A percentile compares a stretch with the other conserved stretches of the same genome.
phyloP scores from a whole-genome alignment of 2,329 filamentous ascomycete species.

The Sporothrix brasiliensis region DNA sequence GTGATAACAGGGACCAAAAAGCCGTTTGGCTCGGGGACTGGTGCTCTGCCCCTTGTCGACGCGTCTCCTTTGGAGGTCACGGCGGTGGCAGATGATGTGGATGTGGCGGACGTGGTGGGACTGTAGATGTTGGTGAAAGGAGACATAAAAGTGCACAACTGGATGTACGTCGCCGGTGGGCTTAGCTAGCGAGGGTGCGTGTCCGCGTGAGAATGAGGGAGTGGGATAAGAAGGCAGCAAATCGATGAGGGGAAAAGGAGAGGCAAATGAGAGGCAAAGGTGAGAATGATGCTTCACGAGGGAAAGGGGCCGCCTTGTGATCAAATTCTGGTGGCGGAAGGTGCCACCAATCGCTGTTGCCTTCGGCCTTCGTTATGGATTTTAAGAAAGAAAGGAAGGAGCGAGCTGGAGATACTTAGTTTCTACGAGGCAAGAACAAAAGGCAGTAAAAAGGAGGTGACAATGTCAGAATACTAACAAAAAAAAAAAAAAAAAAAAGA shows the following conservation, averaged over 20 bases:
- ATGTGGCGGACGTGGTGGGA: conserved; percentile 1
- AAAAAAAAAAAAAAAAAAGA: no score
- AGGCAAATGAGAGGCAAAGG: neutral
- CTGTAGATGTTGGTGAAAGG: conserved; percentile 1
- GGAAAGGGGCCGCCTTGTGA: conserved; percentile 18
- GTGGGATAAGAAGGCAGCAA: neutral
- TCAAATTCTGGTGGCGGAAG: conserved; percentile 11
- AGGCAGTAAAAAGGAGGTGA: neutral
- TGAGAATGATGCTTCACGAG: conserved; percentile 4
- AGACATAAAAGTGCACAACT: conserved; percentile 17
- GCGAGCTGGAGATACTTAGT: neutral
- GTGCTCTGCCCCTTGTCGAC: conserved; percentile 17
- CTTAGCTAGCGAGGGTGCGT: conserved; percentile 11
- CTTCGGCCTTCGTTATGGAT: neutral
- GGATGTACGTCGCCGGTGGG: neutral
- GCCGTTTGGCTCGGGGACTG: conserved; percentile 11
- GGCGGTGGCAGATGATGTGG: neutral
- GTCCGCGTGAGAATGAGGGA: conserved; percentile 2
- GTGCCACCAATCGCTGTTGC: conserved; percentile 7
- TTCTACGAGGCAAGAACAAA: conserved; percentile 5
- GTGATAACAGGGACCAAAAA: neutral
- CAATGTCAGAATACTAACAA: neutral
- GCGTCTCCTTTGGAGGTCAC: neutral
- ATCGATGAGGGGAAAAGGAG: no score
- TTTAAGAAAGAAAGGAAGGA: neutral